Evolutionary conservation across 2,329 filamentous ascomycete genomes (phyloP).

Genomic region (Penicillium sp.): DNA sequence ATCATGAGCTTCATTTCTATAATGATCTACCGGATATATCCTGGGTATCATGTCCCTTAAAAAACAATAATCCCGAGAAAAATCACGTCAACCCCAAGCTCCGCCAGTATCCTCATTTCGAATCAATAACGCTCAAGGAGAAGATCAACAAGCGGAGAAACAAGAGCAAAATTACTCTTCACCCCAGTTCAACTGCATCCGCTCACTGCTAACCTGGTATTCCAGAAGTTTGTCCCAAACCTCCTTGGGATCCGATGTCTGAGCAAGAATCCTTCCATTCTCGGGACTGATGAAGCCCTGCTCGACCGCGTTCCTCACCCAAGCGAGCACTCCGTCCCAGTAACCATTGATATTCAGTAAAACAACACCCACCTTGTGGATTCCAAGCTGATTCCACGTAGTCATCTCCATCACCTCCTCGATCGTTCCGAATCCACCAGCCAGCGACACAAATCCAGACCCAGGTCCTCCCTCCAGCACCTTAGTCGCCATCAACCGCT

Average conservation of each 20-base stretch:
- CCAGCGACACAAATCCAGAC: conserved; percentile 83
- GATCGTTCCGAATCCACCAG: conserved; percentile 89
- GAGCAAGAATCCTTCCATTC: conserved; percentile 75
- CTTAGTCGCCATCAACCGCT: conserved; percentile 88
- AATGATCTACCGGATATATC: not conserved
- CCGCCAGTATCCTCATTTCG: not conserved
- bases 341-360: conserved; percentile 87
- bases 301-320: conserved; percentile 74
- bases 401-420: conserved; percentile 97
- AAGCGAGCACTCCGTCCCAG: conserved; percentile 82
- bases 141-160: not conserved
- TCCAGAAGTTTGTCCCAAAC: conserved; percentile 69
- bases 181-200: conserved; percentile 81
- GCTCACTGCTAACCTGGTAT: conserved; percentile 73
- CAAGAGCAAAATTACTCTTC: conserved; percentile 51
- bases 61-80: not conserved
- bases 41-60: not conserved
- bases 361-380: conserved; percentile 77
- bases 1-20: not conserved
- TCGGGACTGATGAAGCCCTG: conserved; percentile 73
- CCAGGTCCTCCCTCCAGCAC: conserved; percentile 80
- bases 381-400: conserved; percentile 91
- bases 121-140: not conserved
- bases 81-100: not conserved
- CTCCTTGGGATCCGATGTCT: conserved; percentile 70